Evolutionary conservation across 2,329 filamentous ascomycete genomes (phyloP).

Genomic region (Penicillium concentricum): DNA sequence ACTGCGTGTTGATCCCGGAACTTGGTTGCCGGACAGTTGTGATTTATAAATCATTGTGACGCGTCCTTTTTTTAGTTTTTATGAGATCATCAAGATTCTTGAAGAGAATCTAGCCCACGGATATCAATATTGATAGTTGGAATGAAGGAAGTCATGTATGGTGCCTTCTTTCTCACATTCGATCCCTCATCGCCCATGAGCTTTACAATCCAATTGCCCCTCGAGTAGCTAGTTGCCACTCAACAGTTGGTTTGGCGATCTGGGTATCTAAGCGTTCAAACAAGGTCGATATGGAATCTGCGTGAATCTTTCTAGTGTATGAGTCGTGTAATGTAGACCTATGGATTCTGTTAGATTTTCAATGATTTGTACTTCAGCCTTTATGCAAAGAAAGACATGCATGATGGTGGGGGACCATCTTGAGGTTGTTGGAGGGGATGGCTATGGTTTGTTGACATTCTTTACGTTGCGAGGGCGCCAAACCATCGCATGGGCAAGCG

Average conservation of each 20-base stretch:
- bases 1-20: neutral
- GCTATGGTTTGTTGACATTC: slow-evolving; percentile 17
- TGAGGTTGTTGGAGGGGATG: neutral
- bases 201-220: neutral
- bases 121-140: slow-evolving; percentile 11
- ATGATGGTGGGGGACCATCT: neutral
- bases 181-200: neutral
- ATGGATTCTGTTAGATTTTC: too few species aligned
- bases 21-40: neutral
- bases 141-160: slow-evolving; percentile 13
- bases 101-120: slow-evolving; percentile 4
- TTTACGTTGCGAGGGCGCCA: slow-evolving; percentile 21
- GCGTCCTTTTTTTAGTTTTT: neutral
- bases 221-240: neutral
- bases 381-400: neutral
- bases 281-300: too few species aligned
- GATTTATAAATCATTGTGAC: neutral
- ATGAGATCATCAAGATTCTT: slow-evolving; percentile 18
- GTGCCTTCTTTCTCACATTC: slow-evolving; percentile 4
- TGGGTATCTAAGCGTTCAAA: too few species aligned
- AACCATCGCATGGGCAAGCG: neutral
- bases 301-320: too few species aligned
- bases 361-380: accelerated
- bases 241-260: neutral
- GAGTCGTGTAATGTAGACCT: neutral